These are phyloP conservation scores for Solanum tarijense DNA, from an alignment of 257 asterid genomes.

Conservation along the genomic window DNA sequence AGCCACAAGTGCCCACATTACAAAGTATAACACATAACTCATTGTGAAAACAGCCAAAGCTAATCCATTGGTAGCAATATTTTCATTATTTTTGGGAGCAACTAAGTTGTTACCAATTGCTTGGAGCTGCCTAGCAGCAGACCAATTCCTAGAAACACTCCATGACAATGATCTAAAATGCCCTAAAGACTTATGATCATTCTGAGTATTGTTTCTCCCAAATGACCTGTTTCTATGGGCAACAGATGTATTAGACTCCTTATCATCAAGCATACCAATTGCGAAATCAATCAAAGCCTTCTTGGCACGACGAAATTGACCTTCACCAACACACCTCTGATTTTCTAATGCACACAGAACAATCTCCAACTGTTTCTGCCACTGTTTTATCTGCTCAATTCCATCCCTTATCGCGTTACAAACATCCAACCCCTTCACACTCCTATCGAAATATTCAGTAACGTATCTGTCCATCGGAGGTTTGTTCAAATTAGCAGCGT, in stretches of 20 bases:
- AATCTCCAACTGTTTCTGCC: conserved; percentile 86
- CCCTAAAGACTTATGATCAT: conserved; percentile 35
- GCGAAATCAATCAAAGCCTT: conserved; percentile 67
- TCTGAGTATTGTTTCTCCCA: conserved; percentile 41
- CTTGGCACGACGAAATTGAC: conserved; percentile 83
- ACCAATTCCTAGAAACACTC: conserved; percentile 96
- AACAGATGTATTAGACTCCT: conserved; percentile 27
- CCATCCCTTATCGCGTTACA: conserved; percentile 94
- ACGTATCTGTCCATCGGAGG: conserved; percentile 60
- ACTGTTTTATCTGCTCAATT: conserved; percentile 74
- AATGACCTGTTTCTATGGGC: conserved; percentile 78
- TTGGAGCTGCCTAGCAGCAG: conserved; percentile 81
- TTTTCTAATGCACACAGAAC: conserved; percentile 59
- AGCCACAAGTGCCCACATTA: conserved; percentile 93
- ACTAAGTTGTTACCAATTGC: conserved; percentile 65
- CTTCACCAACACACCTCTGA: conserved; percentile 71
- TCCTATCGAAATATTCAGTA: conserved; percentile 63
- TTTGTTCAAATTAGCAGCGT: conserved; percentile 20
- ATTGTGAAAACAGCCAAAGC: conserved; percentile 62
- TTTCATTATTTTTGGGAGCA: conserved; percentile 55
- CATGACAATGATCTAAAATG: conserved; percentile 79
- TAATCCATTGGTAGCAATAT: conserved; percentile 48
- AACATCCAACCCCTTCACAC: conserved; percentile 82
- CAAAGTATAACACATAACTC: conserved; percentile 67
- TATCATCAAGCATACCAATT: conserved; percentile 79